Evolutionary conservation across 208 protist genomes (phyloP).

Genomic region (Vickermania ingenoplastis): DNA sequence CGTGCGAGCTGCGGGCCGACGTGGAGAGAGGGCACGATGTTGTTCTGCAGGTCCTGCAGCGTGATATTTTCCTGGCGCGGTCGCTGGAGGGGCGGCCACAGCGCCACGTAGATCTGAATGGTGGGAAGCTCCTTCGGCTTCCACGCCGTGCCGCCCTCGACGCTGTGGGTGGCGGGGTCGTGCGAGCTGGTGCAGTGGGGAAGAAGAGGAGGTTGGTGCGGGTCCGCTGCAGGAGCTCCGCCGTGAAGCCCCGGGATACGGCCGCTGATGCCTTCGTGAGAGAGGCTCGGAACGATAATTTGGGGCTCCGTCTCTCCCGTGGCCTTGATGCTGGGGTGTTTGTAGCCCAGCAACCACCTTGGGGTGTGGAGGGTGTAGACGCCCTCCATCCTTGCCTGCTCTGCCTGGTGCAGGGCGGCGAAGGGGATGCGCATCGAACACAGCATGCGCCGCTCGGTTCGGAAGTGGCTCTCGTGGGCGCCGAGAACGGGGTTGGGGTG

Average conservation of each 20-base stretch:
- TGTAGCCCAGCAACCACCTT: constrained; percentile 70
- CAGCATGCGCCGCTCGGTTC: constrained; percentile 72
- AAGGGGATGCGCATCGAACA: constrained; percentile 68
- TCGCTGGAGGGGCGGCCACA: constrained; percentile 63
- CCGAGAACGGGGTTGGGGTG: constrained; percentile 21
- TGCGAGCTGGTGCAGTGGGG: no score
- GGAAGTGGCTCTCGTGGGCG: constrained; percentile 74
- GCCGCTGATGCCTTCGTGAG: not conserved
- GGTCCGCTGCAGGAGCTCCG: not conserved
- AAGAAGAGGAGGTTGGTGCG: no score
- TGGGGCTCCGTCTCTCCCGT: not conserved
- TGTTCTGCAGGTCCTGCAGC: constrained; percentile 14
- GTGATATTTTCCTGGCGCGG: constrained; percentile 20
- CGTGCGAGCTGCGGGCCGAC: constrained; percentile 46
- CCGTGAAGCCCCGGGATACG: not conserved
- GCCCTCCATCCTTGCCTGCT: constrained; percentile 60
- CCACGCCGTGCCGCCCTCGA: not conserved
- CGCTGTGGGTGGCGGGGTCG: not conserved
- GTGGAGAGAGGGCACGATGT: constrained; percentile 29
- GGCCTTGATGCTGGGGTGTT: not conserved
- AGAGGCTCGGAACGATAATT: not conserved
- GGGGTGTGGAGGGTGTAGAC: constrained; percentile 54
- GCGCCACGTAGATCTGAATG: constrained; percentile 71
- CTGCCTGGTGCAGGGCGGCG: constrained; percentile 60
- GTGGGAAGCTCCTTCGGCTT: constrained; percentile 16